Evolutionary conservation across 352 stramenopile species (phyloP).

Genomic region (Phytophthora idaei): DNA sequence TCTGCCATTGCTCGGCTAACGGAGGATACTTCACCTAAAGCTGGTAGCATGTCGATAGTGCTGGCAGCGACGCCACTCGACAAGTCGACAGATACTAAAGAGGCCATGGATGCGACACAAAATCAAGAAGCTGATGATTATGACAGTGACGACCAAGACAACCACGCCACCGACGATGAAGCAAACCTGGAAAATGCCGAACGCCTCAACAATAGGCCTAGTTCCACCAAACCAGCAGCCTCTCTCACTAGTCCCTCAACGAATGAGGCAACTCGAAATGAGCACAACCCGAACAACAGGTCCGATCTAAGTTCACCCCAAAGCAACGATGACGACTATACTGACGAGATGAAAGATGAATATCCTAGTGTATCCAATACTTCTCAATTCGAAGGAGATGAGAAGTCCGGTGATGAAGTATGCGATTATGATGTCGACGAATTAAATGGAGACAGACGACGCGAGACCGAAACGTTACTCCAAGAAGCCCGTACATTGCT

Average conservation of each 20-base stretch:
- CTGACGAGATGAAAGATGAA: slow-evolving; percentile 28
- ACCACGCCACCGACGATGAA: slow-evolving; percentile 9
- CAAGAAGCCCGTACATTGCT: slow-evolving; percentile 48
- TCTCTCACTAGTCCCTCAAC: not conserved
- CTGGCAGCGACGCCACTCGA: not conserved
- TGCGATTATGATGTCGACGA: slow-evolving; percentile 23
- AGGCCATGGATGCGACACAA: not conserved
- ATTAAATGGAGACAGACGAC: slow-evolving; percentile 30
- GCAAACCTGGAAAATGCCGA: not conserved
- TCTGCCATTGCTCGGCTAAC: not conserved
- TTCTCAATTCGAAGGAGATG: slow-evolving; percentile 3
- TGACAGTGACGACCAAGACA: slow-evolving; percentile 14
- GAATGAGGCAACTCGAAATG: not conserved
- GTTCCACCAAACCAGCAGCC: not conserved
- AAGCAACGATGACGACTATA: slow-evolving; percentile 22
- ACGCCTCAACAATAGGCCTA: slow-evolving; percentile 2
- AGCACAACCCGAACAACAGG: slow-evolving; percentile 2
- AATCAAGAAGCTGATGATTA: not conserved
- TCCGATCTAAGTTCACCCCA: not conserved
- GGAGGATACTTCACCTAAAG: not conserved
- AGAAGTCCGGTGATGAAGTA: slow-evolving; percentile 18
- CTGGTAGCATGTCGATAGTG: slow-evolving; percentile 32
- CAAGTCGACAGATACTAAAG: slow-evolving; percentile 14
- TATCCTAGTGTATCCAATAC: slow-evolving; percentile 14
- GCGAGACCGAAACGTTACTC: slow-evolving; percentile 47